Base-by-base conservation (phyloP, 2,329 filamentous ascomycete species). In the Pseudocercospora crystallina region DNA sequence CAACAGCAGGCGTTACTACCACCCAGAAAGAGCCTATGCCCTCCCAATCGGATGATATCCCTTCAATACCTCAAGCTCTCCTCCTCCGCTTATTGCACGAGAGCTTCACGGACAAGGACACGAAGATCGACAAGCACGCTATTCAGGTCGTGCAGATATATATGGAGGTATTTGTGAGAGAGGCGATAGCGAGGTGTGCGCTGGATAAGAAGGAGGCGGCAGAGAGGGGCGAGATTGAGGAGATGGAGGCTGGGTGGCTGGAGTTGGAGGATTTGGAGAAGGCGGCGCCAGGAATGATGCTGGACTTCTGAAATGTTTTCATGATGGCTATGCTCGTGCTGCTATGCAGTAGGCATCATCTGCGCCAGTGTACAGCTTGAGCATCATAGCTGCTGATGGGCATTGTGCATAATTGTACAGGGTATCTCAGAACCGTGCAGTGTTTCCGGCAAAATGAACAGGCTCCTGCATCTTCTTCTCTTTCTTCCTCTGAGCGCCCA, bases 191-290 rank as follows among this genome's bases (percentile, higher is more conserved):
- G 12, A 74, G 92, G 65, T 85, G 89, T 34, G 82, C 84, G 8
- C 83, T 84, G 51, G 87, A 89, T 75, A 85, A 86, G 65, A 69
- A 35, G 71, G 76, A 69, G 69, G 69, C 31, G 61, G 59, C 52
- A 56, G 64, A 57, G 54, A 54, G 53, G 31, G 65, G 61, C 39
- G 64, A 60, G 77, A 51, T 43, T 7, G 53, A 46, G 30, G 57
- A 56, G 11, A 41, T 43, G 17, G 61, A 64, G 34, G 61, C 56
- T 2, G 46, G 56, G 13, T 70, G 66, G 61, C 45, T 90, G 59
- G 70, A 91, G 81, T 85, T 95, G 39, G 90, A 95, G 66, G 91
- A 96, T 74, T 67, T 97, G 53, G 91, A 96, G 73, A 94, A 89
- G 71, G 77, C 95, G 61, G 87, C 88, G 11, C 88, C 89, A 48